Evolutionary conservation across 306 rosid genomes (phyloP).

Genomic region (Lathyrus tuberosus): DNA sequence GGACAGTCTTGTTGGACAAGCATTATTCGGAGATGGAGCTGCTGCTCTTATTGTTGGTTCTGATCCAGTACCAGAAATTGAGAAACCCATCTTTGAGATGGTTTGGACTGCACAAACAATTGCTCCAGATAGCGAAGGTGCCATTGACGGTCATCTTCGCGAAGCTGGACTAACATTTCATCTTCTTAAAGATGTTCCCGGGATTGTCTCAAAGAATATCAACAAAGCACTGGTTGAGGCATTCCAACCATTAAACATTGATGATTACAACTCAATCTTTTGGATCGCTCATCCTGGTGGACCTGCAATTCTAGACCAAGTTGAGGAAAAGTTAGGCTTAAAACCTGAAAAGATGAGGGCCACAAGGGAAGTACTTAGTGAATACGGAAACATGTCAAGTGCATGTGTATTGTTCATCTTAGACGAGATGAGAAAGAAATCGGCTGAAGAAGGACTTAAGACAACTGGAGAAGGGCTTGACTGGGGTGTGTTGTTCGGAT

Average conservation of each 20-base stretch:
- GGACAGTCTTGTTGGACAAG: background rate
- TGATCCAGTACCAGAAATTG: slow-evolving; percentile 54
- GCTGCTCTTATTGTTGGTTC: slow-evolving; percentile 54
- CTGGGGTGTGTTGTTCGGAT: background rate
- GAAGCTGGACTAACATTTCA: slow-evolving; percentile 43
- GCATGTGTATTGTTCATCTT: slow-evolving; percentile 3
- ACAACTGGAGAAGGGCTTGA: background rate
- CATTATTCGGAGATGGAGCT: background rate
- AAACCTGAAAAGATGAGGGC: background rate
- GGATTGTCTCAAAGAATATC: background rate
- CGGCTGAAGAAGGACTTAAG: slow-evolving; percentile 8
- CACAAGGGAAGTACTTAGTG: slow-evolving; percentile 42
- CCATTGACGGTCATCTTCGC: slow-evolving; percentile 42
- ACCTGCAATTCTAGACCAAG: background rate
- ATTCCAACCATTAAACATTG: background rate
- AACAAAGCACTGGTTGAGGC: background rate
- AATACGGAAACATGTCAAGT: slow-evolving; percentile 56
- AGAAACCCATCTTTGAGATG: slow-evolving; percentile 59
- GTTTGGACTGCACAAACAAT: slow-evolving; percentile 51
- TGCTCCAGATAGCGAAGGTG: background rate
- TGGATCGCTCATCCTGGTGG: slow-evolving; percentile 1
- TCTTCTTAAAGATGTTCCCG: slow-evolving; percentile 29
- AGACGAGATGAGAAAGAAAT: slow-evolving; percentile 58
- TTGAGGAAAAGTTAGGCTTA: background rate
- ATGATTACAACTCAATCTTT: background rate